Evolutionary conservation across 345 rosid genomes (phyloP), one percentile per base, ranked within the genome.

Genomic region (Ricinus communis): DNA sequence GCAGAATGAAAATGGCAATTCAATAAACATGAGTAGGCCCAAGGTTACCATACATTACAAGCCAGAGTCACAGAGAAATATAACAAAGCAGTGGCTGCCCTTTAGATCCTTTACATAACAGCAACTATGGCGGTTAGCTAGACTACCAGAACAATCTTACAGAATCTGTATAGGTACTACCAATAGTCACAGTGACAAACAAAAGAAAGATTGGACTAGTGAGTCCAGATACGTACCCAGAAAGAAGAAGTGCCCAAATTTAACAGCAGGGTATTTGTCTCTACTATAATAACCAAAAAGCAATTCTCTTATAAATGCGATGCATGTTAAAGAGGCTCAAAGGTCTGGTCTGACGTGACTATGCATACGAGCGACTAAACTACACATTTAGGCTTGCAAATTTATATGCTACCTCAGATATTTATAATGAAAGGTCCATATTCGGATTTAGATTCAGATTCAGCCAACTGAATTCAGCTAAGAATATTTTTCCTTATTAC

Each of bases 261-360:
- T 13, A 5, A 56, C 61, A 27, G 61, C 27, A 15, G 57, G 69
- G 5, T 45, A 11, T 65, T 65, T 65, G 30, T 31, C 58, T n/a
- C 43, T 38, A 38, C 9, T 38, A 1, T n/a, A 30, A 30, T 5
- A 14, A 43, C 15, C 52, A 24, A 62, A 28, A 27, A 16, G 47
- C 47, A 43, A 24, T 5, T 25, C 13, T 63, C 27, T 14, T 14
- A 30, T 27, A 0, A 8, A 16, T 63, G 52, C 6, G 31, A 27
- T 10, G 28, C 38, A 2, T 33, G 38, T 33, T 33, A 27, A 45
- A 30, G 53, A 49, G 38, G 36, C 24, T 46, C 27, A 21, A 50
- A 30, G 11, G 12, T 49, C 69, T 43, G 11, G 12, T 49, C 69
- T 43, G 73, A 70, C 47, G 49, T 47, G 66, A 70, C 66, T 8